Evolutionary conservation across 768 basidiomycete genomes (phyloP), one percentile per base, ranked within the genome.

Genomic region (Lactarius quietus): DNA sequence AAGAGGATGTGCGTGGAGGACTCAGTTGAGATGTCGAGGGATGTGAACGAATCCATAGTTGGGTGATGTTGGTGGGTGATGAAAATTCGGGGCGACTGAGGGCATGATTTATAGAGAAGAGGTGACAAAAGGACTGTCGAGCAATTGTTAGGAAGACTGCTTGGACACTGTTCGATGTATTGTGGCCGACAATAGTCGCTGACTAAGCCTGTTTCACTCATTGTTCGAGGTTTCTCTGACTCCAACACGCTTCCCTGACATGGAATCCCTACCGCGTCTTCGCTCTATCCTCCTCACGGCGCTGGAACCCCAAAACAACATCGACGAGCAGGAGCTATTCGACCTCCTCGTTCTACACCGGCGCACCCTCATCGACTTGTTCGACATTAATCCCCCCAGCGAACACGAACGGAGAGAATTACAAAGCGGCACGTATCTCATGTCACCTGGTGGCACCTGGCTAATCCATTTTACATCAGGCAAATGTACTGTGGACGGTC

Each of bases 251-350:
- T 48, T n/a, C 41, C 26, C 33, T 48, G 35, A 28, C 52, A 90
- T 90, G 89, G 82, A 86, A 63, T 81, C 84, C 29, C 80, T 89
- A 68, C 80, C 80, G 58, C 77, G 80, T 26, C 83, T 91, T 48
- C 81, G 84, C 65, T 79, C 84, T 2, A 71, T 80, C 58, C 79
- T 90, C 31, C 71, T 83, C 33, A 77, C 79, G 63, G 79, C 78
- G 0, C 76, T 89, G 35, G 75, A 78, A 48, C 73, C 80, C 36
- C 81, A 79, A 18, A 70, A 76, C n/a, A 74, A 75, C 28, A 77
- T 84, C 75, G 80, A 79, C 51, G 90, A 90, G 72, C 89, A 89
- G 69, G 87, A 87, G 69, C 81, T 92, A 65, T 91, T 92, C 67
- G 86, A 91, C 74, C 81, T 87, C 73, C 77, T 92, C 69, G 83